These are phyloP conservation scores for Colletotrichum destructivum DNA, from an alignment of 2,329 filamentous ascomycete genomes.

Conservation along the genomic window DNA sequence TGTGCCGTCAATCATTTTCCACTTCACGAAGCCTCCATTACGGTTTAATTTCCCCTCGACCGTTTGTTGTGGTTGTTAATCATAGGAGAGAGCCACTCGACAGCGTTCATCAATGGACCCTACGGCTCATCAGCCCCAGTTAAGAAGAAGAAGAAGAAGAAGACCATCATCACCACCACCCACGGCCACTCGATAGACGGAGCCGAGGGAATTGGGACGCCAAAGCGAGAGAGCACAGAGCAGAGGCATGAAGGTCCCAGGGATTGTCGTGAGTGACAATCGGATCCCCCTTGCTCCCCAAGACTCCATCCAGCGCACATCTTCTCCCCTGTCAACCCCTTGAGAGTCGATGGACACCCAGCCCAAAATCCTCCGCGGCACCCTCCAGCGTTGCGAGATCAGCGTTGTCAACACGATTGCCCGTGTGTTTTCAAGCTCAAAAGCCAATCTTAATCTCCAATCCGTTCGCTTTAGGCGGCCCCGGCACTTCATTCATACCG, in stretches of 20 bases:
- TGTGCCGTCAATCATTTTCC: conserved; percentile 26
- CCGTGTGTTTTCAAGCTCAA: conserved; percentile 39
- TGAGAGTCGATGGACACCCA: not conserved
- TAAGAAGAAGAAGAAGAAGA: not conserved
- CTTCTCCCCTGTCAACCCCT: conserved; percentile 5
- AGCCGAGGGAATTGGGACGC: not conserved
- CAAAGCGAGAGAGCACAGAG: not conserved
- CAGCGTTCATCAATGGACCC: conserved; percentile 24
- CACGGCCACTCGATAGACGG: conserved; percentile 1
- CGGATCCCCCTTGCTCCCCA: not conserved
- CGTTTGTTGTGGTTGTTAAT: conserved; percentile 14
- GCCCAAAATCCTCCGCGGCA: conserved; percentile 35
- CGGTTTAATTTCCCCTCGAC: conserved; percentile 35
- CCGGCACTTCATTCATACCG: conserved; percentile 31
- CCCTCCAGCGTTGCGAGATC: conserved; percentile 38
- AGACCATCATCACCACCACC: not conserved
- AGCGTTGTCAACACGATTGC: conserved; percentile 37
- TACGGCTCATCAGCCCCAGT: conserved; percentile 15
- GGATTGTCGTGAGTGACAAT: not conserved
- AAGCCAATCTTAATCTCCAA: conserved; percentile 40
- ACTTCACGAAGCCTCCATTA: conserved; percentile 28
- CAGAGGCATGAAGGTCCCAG: not conserved
- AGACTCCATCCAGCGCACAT: not conserved
- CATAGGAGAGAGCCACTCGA: conserved; percentile 30
- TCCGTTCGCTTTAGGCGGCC: conserved; percentile 17